Percentiles rank a stretch among this genome's conserved stretches.
These are phyloP conservation scores for Lentinula boryana DNA, from an alignment of 768 basidiomycete genomes.

Conservation along the genomic window DNA sequence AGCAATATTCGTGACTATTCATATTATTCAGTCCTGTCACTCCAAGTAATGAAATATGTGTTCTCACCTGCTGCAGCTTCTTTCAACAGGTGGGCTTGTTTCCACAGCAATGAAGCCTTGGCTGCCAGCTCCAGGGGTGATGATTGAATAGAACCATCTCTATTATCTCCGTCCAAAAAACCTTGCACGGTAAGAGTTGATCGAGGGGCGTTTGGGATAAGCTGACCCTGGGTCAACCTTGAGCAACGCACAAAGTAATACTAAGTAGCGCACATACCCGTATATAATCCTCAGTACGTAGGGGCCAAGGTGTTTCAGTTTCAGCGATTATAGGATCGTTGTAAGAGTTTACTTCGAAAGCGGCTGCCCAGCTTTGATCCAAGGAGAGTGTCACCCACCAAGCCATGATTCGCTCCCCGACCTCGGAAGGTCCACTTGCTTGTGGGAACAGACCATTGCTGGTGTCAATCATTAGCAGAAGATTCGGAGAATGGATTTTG, in stretches of 20 bases:
- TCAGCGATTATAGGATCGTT: constrained; percentile 7
- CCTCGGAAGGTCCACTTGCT: constrained; percentile 23
- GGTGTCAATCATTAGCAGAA: constrained; percentile 10
- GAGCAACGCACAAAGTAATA: background rate
- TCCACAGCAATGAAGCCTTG: constrained; percentile 25
- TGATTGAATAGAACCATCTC: background rate
- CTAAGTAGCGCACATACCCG: constrained; percentile 17
- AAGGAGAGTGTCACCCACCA: constrained; percentile 29
- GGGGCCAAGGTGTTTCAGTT: constrained; percentile 31
- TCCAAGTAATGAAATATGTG: background rate
- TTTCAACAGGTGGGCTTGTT: constrained; percentile 24
- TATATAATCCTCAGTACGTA: constrained; percentile 29
- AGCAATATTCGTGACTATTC: background rate
- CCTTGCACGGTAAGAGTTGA: background rate
- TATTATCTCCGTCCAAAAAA: background rate
- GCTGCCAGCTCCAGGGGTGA: constrained; percentile 15
- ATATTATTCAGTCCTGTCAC: background rate
- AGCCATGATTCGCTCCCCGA: constrained; percentile 30
- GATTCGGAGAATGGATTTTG: constrained; percentile 24
- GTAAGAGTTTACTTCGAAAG: constrained; percentile 1
- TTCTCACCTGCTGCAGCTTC: constrained; percentile 20
- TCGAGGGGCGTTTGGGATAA: background rate
- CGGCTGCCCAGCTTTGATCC: constrained; percentile 37
- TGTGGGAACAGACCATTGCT: constrained; percentile 24
- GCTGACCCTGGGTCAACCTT: constrained; percentile 2